A percentile compares a stretch with the other conserved stretches of the same genome.
phyloP scores from a whole-genome alignment of 805 yeast genomes.

The Scheffersomyces spartinae region DNA sequence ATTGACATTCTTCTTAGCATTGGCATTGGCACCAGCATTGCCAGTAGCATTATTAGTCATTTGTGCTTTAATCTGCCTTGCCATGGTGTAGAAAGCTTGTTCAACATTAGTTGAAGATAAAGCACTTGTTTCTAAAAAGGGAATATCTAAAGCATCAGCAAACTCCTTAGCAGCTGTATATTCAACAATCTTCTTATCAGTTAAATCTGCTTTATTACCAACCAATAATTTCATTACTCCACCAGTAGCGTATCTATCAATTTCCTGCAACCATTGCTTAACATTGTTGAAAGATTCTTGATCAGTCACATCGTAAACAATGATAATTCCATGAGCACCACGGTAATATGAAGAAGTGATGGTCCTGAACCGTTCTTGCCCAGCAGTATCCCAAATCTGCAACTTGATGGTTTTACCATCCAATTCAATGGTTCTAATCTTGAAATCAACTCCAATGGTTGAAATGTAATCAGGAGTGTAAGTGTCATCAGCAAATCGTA shows the following conservation, averaged over 20 bases:
- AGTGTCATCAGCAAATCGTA: conserved; percentile 95
- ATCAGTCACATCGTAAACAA: conserved; percentile 96
- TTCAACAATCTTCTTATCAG: conserved; percentile 91
- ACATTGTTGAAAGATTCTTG: conserved; percentile 94
- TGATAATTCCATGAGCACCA: conserved; percentile 97
- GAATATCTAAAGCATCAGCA: conserved; percentile 90
- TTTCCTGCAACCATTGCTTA: conserved; percentile 97
- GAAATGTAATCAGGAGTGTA: conserved; percentile 95
- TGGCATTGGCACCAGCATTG: conserved; percentile 13
- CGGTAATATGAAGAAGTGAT: conserved; percentile 95
- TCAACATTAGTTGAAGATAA: conserved; percentile 93
- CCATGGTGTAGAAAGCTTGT: conserved; percentile 97
- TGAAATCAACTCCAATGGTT: conserved; percentile 96
- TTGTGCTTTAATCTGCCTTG: conserved; percentile 93
- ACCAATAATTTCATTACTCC: conserved; percentile 93
- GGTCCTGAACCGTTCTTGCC: conserved; percentile 96
- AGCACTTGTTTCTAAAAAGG: conserved; percentile 94
- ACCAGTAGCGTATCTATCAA: conserved; percentile 95
- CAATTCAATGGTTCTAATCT: conserved; percentile 78
- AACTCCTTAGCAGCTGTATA: conserved; percentile 94
- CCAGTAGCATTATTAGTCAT: conserved; percentile 59
- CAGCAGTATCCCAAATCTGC: conserved; percentile 99
- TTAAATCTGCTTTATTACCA: conserved; percentile 92
- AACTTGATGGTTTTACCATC: conserved; percentile 96
- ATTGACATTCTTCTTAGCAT: conserved; percentile 55